Base-by-base conservation (phyloP, 2,329 filamentous ascomycete genomes). In the Colletotrichum sidae region DNA sequence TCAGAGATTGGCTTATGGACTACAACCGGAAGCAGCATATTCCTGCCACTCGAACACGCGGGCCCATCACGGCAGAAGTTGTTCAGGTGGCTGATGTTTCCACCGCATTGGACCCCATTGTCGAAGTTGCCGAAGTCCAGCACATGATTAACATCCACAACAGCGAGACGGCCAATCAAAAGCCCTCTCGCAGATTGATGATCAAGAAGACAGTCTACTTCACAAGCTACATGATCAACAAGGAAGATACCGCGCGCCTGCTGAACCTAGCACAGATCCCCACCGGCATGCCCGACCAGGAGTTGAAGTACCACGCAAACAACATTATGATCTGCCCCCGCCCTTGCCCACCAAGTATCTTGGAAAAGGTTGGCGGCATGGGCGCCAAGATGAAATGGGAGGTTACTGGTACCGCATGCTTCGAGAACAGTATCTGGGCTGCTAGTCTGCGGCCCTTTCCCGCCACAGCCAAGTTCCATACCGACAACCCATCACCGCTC, bases 71-170 rank as follows among this genome's bases (percentile, higher is more conserved):
- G 8, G 89, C 91, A 39, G 93, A 97, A 74, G 94, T 98, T 17
- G 86, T 98, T 25, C 93, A 95, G 73, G 94, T 99, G 12, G 85
- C 89, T 3, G 94, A 97, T 74, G 85, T 88, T 63, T 87, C 88
- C 35, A 91, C 88, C 6, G 88, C 84, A 54, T 86, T 97, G 39
- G 89, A 96, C 69, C 93, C 94, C 1, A 86, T 94, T 39, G 83
- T 86, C 15, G 94, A 97, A 79, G 86, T 94, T 41, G 90, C 91
- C 13, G 91, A 95, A 75, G 88, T 98, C 12, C 94, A 97, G 78
- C 90, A 91, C 70, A 90, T 97, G 83, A 90, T 98, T 79, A 95
- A 97, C 74, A 83, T 86, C 17, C 95, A 98, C 81, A 99, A 98
- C 75, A 78, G 81, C 4, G 80, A 86, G 33, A 78, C 90, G 45